Evolutionary conservation across 2,329 filamentous ascomycete genomes (phyloP), one percentile per base, ranked within the genome.

Genomic region (Ascomycota sp.): DNA sequence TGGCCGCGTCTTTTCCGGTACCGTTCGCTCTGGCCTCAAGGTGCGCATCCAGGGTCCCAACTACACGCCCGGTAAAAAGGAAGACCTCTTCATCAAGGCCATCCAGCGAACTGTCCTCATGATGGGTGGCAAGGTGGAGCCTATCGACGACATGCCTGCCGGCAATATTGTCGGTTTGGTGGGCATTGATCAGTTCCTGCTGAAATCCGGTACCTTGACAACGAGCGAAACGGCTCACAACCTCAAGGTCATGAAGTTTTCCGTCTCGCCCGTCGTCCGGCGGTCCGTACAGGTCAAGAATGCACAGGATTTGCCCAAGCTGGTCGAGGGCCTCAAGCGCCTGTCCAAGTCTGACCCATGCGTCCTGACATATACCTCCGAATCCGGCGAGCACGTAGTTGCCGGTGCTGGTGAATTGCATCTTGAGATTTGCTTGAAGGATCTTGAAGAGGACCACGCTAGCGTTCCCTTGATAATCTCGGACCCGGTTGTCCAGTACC

Each of bases 201-300:
- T 98, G 69, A 98, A 98, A 78, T 95, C 89, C 57, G 89, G 89
- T 78, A 98, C 89, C 52, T 79, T 98, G 50, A 93, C 85, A 63
- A 95, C 86, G 56, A 75, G 70, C 55, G 89, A 98, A 46, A 91
- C 82, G 43, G 86, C 89, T 56, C 89, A 98, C 78, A 98, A 98
- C 77, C 67, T 98, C 52, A 95, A 95, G 78, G 89, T 98, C 65
- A 98, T 98, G 89, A 95, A 94, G 72, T 98, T 98, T 79, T 98
- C 89, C 53, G 89, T 98, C 57, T 95, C 89, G 36, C 89, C 89
- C 50, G 89, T 98, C 64, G 89, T 98, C 44, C 86, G 79, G 65
- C 86, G 86, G 47, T 93, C 89, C 60, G 89, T 98, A 52, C 82
- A 94, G 65, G 86, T 94, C 69, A 95, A 95, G 82, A 98, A 98